phyloP scores from a whole-genome alignment of 2,329 filamentous ascomycete species.

The Phialophora chinensis region DNA sequence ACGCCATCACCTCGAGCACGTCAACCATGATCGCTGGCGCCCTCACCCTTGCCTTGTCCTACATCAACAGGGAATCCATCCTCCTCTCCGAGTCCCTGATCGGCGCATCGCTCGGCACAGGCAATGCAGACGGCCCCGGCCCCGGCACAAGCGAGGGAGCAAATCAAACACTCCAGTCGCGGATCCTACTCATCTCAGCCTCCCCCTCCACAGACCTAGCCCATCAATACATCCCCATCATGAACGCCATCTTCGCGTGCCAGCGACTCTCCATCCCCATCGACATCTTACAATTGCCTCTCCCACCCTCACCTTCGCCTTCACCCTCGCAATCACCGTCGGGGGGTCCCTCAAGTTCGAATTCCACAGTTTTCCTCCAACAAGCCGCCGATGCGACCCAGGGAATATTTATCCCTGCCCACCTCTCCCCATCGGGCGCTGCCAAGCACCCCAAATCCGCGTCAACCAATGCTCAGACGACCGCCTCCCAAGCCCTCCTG shows the following conservation, averaged over 20 bases:
- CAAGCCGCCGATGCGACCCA: constrained; percentile 80
- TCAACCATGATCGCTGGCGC: constrained; percentile 91
- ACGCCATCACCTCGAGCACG: constrained; percentile 69
- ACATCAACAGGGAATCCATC: constrained; percentile 83
- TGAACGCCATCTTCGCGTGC: constrained; percentile 97
- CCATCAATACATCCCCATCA: constrained; percentile 93
- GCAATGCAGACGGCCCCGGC: constrained; percentile 34
- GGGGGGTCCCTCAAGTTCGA: constrained; percentile 13
- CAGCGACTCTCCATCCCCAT: constrained; percentile 87
- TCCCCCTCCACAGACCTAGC: constrained; percentile 87
- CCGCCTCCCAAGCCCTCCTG: constrained; percentile 71
- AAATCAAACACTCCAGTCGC: constrained; percentile 64
- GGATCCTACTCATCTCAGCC: constrained; percentile 88
- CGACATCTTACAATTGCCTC: constrained; percentile 78
- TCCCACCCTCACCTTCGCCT: constrained; percentile 13
- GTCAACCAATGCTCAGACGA: constrained; percentile 29
- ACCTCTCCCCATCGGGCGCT: constrained; percentile 21
- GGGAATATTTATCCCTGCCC: constrained; percentile 70
- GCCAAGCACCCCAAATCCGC: constrained; percentile 1
- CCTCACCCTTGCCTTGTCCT: constrained; percentile 82
- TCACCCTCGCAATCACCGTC: constrained; percentile 7
- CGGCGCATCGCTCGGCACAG: constrained; percentile 43
- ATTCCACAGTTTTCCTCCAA: constrained; percentile 81
- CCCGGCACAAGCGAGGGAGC: constrained; percentile 46
- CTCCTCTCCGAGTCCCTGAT: constrained; percentile 65